Evolutionary conservation across 805 yeast species (phyloP), one percentile per base, ranked within the genome.

Genomic region (Metschnikowia lochheadii): DNA sequence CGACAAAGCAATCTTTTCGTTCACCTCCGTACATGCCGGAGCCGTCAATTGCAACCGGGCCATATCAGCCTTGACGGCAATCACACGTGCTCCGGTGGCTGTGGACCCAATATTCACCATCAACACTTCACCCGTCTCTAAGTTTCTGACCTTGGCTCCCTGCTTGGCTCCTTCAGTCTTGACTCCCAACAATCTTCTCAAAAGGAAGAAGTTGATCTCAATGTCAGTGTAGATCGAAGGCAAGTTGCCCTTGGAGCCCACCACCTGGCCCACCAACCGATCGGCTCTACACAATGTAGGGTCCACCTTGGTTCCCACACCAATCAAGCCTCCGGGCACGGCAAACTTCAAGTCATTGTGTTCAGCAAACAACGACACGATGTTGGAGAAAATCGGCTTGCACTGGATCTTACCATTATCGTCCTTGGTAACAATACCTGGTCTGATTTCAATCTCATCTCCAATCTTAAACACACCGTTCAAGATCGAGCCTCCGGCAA

Each of bases 71-170:
- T 89, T 88, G 49, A 94, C 98, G 45, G 96, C 96, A 60, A 90
- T 86, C 59, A 94, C 99, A 73, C 97, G 87, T 50, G 99, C 99
- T 75, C 99, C 99, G 32, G 98, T 89, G 49, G 99, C 97, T 46
- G 98, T 94, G 26, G 99, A 94, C 57, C 99, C 99, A 64, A 94
- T 95, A 72, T 95, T 94, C 47, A 94, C 99, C 99, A 94, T 95
- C 68, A 94, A 81, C 59, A 94, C 96, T 73, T 94, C 99, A 63
- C 92, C 92, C 61, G 84, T 84, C 64, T 89, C 92, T 66, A 94
- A 83, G 72, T 92, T 94, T 73, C 96, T 85, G 56, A 94, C 98
- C 79, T 89, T 91, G 52, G 97, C 96, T 52, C 77, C 77, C 71
- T 89, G 96, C 74, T 87, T 92, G 76, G 89, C 94, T 59, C 96